Conservation (phyloP, 1,284 basidiomycete species). For the Cerrena zonata region DNA sequence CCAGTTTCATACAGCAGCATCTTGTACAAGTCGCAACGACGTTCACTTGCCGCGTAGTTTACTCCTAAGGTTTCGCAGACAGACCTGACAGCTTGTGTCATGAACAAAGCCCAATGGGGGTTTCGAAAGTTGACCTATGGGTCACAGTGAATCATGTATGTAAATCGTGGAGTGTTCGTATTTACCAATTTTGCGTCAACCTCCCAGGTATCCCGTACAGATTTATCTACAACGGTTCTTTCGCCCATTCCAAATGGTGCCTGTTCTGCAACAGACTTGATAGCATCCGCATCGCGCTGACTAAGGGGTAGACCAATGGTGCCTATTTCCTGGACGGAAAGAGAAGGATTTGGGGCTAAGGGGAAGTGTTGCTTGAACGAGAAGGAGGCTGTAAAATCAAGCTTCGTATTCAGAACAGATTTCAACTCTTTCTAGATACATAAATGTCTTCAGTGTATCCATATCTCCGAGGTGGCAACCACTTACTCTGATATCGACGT, state of each 20-base stretch:
- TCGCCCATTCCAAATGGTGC: constrained; percentile 30
- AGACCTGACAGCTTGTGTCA: constrained; percentile 13
- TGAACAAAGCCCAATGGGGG: constrained; percentile 16
- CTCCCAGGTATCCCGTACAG: constrained; percentile 21
- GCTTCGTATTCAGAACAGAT: background rate
- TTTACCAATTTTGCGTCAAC: constrained; percentile 14
- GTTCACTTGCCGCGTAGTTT: constrained; percentile 12
- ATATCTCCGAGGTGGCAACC: too few species aligned
- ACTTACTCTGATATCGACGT: too few species aligned
- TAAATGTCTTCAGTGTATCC: too few species aligned
- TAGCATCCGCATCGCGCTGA: constrained; percentile 8
- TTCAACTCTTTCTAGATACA: constrained; percentile 3
- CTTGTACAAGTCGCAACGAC: constrained; percentile 38
- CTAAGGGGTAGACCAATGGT: constrained; percentile 34
- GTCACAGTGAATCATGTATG: background rate
- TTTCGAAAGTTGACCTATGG: constrained; percentile 16
- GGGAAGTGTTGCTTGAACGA: constrained; percentile 18
- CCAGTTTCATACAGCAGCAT: constrained; percentile 40
- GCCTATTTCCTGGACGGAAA: constrained; percentile 22
- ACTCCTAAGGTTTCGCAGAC: constrained; percentile 25
- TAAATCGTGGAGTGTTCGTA: background rate
- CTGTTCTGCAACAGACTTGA: constrained; percentile 10
- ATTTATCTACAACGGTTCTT: constrained; percentile 18
- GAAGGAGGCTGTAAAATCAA: constrained; percentile 7
- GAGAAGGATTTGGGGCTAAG: constrained; percentile 19